Base-by-base conservation (phyloP, 192 early-diverging fungal species). In the Coemansia sp. region DNA sequence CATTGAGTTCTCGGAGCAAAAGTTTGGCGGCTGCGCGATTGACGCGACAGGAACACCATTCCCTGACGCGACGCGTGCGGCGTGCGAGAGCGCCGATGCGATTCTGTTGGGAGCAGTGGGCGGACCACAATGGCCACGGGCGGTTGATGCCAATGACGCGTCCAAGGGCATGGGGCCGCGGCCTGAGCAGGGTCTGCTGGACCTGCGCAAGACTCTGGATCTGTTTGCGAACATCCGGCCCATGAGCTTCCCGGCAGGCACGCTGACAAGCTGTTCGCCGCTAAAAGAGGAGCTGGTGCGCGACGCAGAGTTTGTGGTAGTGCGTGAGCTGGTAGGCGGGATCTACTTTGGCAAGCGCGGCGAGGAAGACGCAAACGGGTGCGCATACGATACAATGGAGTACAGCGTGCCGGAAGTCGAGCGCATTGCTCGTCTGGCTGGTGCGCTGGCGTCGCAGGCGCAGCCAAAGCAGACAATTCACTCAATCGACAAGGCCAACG, bases 401-500 rank as follows among this genome's bases (percentile, higher is more conserved):
- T 99, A 99, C 83, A 89, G 92, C 9, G 90, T 85, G 54, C 83
- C 82, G 32, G 97, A 99, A 78, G 84, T 99, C 54, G 85, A 93
- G 80, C 91, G 97, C 71, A 93, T 99, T 67, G 96, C 97, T 10
- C 94, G 94, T 47, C 86, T 98, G 23, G 97, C 97, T 56, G 95
- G 89, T 18, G 77, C 86, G 50, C 81, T 99, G 57, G 88, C 96
- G 35, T 79, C 91, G 48, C 75, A 90, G 68, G 83, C 88, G 20
- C 84, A 82, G 54, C 97, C 97, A 38, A 86, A 89, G 12, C 85
- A 86, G 61, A 87, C 90, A 53, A 93, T 99, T 69, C 96, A 93
- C 65, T 97, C 94, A 22, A 91, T 99, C 59, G 97, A 99, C 87
- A 99, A 99, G 84, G 95, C 96, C 58, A 99, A 99, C 73, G 97